phyloP scores from a whole-genome alignment of 23 red algal species.

The Pyropia yezoensis region DNA sequence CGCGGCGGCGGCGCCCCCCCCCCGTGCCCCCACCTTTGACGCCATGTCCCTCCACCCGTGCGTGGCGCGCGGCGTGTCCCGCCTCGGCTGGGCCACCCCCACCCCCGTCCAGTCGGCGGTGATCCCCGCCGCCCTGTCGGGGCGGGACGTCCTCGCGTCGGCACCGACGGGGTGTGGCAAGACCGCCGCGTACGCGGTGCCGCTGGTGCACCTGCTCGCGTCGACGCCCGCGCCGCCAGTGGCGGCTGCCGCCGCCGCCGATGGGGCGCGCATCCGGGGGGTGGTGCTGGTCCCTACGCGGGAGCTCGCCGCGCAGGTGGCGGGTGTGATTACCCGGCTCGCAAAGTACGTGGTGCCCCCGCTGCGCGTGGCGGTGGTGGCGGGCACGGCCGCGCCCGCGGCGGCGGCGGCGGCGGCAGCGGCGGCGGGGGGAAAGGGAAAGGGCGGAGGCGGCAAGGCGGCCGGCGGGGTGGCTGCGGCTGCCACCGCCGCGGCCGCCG shows the following conservation, averaged over 20 bases:
- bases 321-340: conserved; percentile 30
- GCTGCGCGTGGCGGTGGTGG: conserved; percentile 22
- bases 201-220: conserved; percentile 64
- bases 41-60: conserved; percentile 73
- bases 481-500: conserved; percentile 12
- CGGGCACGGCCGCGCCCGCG: not conserved
- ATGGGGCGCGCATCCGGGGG: conserved; percentile 11
- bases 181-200: conserved; percentile 82
- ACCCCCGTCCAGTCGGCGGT: conserved; percentile 78
- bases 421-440: too few species aligned
- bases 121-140: conserved; percentile 61
- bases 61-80: conserved; percentile 44
- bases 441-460: not conserved
- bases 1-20: not conserved
- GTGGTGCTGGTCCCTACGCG: conserved; percentile 90
- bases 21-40: conserved; percentile 20
- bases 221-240: conserved; percentile 3
- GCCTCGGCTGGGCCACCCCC: conserved; percentile 52
- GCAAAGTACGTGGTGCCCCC: conserved; percentile 28
- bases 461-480: not conserved
- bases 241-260: not conserved
- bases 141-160: conserved; percentile 69
- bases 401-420: not conserved
- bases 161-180: conserved; percentile 96
- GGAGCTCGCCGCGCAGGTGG: conserved; percentile 83